Conservation (phyloP, 805 yeast genomes). For the Barnettozyma salicaria region DNA sequence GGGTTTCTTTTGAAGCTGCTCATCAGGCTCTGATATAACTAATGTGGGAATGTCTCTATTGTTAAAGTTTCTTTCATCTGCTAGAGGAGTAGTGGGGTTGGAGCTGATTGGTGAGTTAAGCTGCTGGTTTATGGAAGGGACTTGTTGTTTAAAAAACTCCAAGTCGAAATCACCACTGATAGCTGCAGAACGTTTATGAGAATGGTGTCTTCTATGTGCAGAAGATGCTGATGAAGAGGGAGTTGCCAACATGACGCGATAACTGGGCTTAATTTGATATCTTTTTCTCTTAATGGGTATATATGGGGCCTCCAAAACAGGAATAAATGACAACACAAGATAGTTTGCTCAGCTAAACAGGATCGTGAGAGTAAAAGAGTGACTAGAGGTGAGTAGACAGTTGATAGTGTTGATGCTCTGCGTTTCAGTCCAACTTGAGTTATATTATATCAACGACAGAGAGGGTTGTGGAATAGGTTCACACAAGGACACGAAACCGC, state of each 20-base stretch:
- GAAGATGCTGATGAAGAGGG: slow-evolving; percentile 9
- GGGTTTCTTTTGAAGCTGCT: background rate
- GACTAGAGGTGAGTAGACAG: no score
- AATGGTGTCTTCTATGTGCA: slow-evolving; percentile 49
- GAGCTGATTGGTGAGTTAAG: slow-evolving; percentile 6
- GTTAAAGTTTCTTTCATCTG: background rate
- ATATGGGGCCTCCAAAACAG: background rate
- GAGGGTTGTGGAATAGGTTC: no score
- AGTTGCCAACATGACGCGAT: slow-evolving; percentile 17
- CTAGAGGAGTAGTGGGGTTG: background rate
- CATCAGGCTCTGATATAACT: slow-evolving; percentile 14
- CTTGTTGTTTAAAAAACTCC: slow-evolving; percentile 20
- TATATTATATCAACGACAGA: no score
- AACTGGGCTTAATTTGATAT: background rate
- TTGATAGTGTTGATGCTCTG: no score
- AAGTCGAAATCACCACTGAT: slow-evolving; percentile 78
- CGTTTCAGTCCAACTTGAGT: no score
- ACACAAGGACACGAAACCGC: no score
- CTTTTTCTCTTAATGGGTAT: no score
- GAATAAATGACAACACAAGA: background rate
- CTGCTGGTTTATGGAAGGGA: slow-evolving; percentile 17
- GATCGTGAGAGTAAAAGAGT: no score
- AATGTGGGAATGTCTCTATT: slow-evolving; percentile 8
- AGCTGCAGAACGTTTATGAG: slow-evolving; percentile 83
- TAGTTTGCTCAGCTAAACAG: no score